Percentiles rank a stretch among this genome's conserved stretches.
Conservation (phyloP, 768 basidiomycete genomes). For the Tylopilus sp. region DNA sequence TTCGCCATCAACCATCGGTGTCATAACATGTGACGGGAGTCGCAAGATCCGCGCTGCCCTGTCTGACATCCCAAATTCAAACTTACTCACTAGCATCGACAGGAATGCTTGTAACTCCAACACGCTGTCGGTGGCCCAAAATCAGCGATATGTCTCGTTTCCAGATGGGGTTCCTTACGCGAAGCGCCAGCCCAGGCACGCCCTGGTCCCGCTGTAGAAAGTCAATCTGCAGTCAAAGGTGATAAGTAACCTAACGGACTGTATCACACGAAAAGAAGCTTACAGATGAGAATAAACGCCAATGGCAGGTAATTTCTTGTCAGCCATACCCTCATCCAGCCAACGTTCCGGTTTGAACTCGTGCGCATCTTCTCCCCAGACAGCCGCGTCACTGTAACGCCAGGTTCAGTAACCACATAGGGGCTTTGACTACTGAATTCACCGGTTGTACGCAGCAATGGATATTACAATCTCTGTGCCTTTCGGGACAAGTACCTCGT, state of each 20-base stretch:
- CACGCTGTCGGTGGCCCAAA: slow-evolving; percentile 22
- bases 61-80: slow-evolving; percentile 42
- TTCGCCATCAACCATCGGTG: slow-evolving; percentile 36
- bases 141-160: neutral
- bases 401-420: neutral
- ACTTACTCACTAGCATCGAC: slow-evolving; percentile 48
- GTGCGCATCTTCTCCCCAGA: slow-evolving; percentile 27
- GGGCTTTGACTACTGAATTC: neutral
- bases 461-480: slow-evolving; percentile 49
- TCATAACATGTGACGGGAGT: slow-evolving; percentile 29
- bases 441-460: slow-evolving; percentile 56
- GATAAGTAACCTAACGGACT: too few relatives aligned
- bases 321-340: neutral
- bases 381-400: slow-evolving; percentile 5
- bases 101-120: slow-evolving; percentile 55
- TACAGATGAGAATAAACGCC: slow-evolving; percentile 11
- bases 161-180: slow-evolving; percentile 13
- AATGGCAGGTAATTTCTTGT: slow-evolving; percentile 5
- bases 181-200: slow-evolving; percentile 28
- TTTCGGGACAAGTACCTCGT: slow-evolving; percentile 45
- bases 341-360: slow-evolving; percentile 16
- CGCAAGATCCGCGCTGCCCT: slow-evolving; percentile 17
- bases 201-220: slow-evolving; percentile 12
- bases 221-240: slow-evolving; percentile 12
- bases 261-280: neutral